A percentile compares a stretch with the other conserved stretches of the same genome.
Evolutionary conservation across 106 monocot species (phyloP).

Genomic region (Allium sativum): DNA sequence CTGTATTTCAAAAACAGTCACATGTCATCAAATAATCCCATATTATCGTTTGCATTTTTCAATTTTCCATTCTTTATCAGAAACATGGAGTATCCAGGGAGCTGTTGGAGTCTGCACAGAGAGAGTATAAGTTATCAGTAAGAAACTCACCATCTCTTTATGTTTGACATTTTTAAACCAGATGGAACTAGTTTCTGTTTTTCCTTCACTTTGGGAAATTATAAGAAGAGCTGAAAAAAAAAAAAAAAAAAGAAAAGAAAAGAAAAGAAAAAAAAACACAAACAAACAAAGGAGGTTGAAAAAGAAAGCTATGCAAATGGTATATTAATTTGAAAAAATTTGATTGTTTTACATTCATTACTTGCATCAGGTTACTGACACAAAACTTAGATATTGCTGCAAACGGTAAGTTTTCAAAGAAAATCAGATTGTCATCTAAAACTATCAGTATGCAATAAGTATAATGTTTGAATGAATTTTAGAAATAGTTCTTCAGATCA

Average conservation of each 20-base stretch:
- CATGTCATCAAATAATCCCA: too few species aligned
- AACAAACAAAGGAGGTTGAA: too few species aligned
- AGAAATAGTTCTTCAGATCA: not conserved
- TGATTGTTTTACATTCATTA: too few species aligned
- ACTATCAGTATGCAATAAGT: not conserved
- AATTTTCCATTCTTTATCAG: not conserved
- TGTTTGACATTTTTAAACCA: not conserved
- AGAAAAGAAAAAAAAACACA: too few species aligned
- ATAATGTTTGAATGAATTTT: constrained; percentile 4
- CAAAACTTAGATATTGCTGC: constrained; percentile 17
- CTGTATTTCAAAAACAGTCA: too few species aligned
- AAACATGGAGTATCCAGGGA: constrained; percentile 3
- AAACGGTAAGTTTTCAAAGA: constrained; percentile 23
- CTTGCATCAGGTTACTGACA: constrained; percentile 29
- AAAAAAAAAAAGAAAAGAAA: too few species aligned
- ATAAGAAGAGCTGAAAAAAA: too few species aligned
- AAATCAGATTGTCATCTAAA: not conserved
- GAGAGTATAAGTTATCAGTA: constrained; percentile 1
- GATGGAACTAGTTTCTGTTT: too few species aligned
- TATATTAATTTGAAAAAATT: too few species aligned
- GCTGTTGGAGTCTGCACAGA: not conserved
- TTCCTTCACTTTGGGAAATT: too few species aligned
- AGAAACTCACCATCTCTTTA: not conserved
- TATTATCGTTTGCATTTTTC: too few species aligned
- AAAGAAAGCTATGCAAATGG: too few species aligned